These are phyloP conservation scores for Hsuehochloa calcarea DNA, from an alignment of 176 grass and related monocot species.

Conservation along the genomic window DNA sequence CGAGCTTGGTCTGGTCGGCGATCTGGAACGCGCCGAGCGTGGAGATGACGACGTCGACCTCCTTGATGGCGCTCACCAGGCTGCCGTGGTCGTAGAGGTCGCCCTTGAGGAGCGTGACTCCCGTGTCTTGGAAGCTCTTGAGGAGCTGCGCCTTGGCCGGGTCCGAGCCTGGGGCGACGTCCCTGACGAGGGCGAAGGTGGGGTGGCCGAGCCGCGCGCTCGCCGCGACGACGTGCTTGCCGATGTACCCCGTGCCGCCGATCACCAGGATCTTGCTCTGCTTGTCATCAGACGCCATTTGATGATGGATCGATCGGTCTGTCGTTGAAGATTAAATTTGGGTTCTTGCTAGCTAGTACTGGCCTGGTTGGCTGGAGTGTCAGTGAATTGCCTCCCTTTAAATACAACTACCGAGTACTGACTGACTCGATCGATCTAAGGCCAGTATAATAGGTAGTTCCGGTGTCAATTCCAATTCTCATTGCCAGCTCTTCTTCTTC, in stretches of 20 bases:
- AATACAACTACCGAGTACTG: no score
- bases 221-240: slow-evolving; percentile 44
- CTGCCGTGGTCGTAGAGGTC: slow-evolving; percentile 57
- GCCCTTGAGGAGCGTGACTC: slow-evolving; percentile 58
- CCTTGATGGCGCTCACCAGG: slow-evolving; percentile 45
- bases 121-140: slow-evolving; percentile 48
- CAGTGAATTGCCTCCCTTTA: no score
- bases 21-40: slow-evolving; percentile 38
- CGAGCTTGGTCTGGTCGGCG: slow-evolving; percentile 53
- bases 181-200: slow-evolving; percentile 47
- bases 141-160: slow-evolving; percentile 60
- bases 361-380: no score
- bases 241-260: slow-evolving; percentile 54
- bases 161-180: slow-evolving; percentile 34
- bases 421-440: no score
- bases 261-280: slow-evolving; percentile 64
- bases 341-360: no score
- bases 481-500: no score
- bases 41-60: slow-evolving; percentile 59
- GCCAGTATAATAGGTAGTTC: no score
- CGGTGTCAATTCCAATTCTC: no score
- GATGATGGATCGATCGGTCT: no score
- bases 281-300: not conserved
- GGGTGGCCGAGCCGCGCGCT: slow-evolving; percentile 56
- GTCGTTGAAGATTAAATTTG: no score